These are phyloP conservation scores for Exophiala sp. DNA, from an alignment of 2,329 filamentous ascomycete genomes.

Conservation along the genomic window DNA sequence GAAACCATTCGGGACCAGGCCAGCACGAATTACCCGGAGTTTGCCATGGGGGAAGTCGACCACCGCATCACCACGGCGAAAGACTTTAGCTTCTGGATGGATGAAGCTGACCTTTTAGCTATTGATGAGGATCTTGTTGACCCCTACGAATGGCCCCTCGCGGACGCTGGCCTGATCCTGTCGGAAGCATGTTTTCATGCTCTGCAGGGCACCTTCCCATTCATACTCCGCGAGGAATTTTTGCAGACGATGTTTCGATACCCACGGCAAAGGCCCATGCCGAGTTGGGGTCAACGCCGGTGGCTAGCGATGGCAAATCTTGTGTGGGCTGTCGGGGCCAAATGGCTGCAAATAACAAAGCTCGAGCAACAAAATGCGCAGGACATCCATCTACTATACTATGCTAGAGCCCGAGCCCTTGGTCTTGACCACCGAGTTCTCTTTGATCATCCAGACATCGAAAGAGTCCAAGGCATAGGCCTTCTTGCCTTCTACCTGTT, in stretches of 20 bases:
- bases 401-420: constrained; percentile 28
- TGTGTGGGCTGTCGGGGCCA: constrained; percentile 20
- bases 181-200: constrained; percentile 23
- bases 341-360: constrained; percentile 16
- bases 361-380: constrained; percentile 1
- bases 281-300: constrained; percentile 17
- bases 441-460: constrained; percentile 27
- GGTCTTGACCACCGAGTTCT: constrained; percentile 27
- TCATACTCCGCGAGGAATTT: constrained; percentile 17
- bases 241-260: constrained; percentile 9
- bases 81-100: constrained; percentile 22
- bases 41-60: constrained; percentile 7
- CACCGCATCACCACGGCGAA: constrained; percentile 2
- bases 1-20: background rate
- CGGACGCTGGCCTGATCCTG: constrained; percentile 10
- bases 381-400: constrained; percentile 28
- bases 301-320: constrained; percentile 24
- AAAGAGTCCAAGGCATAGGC: constrained; percentile 28
- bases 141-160: constrained; percentile 13
- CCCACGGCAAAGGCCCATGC: background rate
- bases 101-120: constrained; percentile 20
- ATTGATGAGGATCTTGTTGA: constrained; percentile 25
- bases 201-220: constrained; percentile 18
- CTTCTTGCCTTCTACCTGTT: constrained; percentile 23
- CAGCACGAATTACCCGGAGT: background rate